These are phyloP conservation scores for Penicillium malachiteum DNA, from an alignment of 495 filamentous ascomycete species.

Conservation along the genomic window DNA sequence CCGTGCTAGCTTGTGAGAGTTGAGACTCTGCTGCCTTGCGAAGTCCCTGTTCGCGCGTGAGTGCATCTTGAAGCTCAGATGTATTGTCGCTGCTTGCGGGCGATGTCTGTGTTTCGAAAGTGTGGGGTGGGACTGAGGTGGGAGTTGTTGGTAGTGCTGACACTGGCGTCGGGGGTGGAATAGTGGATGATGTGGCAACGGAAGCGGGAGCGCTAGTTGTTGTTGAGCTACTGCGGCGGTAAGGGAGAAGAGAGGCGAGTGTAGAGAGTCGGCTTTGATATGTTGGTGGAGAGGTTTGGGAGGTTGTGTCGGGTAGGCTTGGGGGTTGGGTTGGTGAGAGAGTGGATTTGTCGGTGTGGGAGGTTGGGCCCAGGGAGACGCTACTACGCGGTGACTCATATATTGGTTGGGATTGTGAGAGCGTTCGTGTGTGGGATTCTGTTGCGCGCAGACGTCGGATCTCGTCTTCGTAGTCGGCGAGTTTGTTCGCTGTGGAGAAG, in stretches of 20 bases:
- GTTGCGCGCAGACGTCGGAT: constrained; percentile 60
- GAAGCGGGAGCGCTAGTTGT: constrained; percentile 33
- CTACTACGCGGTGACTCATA: constrained; percentile 28
- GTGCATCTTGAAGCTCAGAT: constrained; percentile 64
- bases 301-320: constrained; percentile 25
- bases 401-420: constrained; percentile 2
- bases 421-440: constrained; percentile 16
- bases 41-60: constrained; percentile 68
- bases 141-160: constrained; percentile 28
- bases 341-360: constrained; percentile 23
- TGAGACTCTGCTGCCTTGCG: constrained; percentile 73
- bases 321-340: constrained; percentile 23
- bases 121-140: constrained; percentile 15
- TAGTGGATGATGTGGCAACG: constrained; percentile 7
- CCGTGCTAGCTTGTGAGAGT: constrained; percentile 66
- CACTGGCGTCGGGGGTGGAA: too few species aligned
- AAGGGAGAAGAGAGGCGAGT: constrained; percentile 66
- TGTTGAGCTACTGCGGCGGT: constrained; percentile 51
- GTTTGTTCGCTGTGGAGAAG: constrained; percentile 60
- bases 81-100: constrained; percentile 35
- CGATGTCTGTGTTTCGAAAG: constrained; percentile 16
- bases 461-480: constrained; percentile 95
- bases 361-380: constrained; percentile 33
- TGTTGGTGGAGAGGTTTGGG: constrained; percentile 37
- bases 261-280: constrained; percentile 47